A percentile compares a stretch with the other conserved stretches of the same genome.
Conservation (phyloP, 2,329 filamentous ascomycete genomes). For the Sporothrix variecibatus region DNA sequence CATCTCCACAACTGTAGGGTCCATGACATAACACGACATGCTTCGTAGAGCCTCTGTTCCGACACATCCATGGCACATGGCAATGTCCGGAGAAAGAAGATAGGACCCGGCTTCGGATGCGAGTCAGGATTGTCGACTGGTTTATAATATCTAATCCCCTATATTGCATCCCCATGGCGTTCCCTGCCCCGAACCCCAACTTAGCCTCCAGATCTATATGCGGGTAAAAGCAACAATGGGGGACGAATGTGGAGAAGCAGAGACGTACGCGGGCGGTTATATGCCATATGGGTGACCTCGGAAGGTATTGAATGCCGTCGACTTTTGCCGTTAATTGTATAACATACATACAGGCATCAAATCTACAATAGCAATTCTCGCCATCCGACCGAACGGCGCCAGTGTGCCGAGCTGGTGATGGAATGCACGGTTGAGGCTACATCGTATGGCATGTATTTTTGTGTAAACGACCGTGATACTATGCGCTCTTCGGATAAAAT, state of each 20-base stretch:
- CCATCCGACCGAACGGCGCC: slow-evolving; percentile 20
- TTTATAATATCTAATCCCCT: neutral
- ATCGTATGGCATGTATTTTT: neutral
- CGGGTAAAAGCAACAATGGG: neutral
- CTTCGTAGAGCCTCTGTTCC: neutral
- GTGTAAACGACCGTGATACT: neutral
- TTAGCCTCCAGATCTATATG: slow-evolving; percentile 4
- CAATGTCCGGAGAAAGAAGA: neutral
- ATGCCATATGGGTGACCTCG: neutral
- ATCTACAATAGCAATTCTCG: neutral
- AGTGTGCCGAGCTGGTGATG: slow-evolving; percentile 14
- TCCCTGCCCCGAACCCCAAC: neutral
- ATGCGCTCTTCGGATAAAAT: neutral
- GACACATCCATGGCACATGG: neutral
- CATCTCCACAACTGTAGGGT: neutral
- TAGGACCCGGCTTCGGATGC: neutral
- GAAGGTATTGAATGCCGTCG: neutral
- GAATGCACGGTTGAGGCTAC: too few relatives aligned
- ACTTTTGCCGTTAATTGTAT: neutral
- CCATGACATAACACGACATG: neutral
- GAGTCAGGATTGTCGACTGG: neutral
- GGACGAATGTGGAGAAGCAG: neutral
- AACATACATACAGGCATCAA: neutral
- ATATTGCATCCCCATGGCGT: neutral
- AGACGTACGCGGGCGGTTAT: slow-evolving; percentile 4